Percentiles rank a stretch among this genome's conserved stretches.
Conservation (phyloP, 148 eudicot species). For the Silene latifolia region DNA sequence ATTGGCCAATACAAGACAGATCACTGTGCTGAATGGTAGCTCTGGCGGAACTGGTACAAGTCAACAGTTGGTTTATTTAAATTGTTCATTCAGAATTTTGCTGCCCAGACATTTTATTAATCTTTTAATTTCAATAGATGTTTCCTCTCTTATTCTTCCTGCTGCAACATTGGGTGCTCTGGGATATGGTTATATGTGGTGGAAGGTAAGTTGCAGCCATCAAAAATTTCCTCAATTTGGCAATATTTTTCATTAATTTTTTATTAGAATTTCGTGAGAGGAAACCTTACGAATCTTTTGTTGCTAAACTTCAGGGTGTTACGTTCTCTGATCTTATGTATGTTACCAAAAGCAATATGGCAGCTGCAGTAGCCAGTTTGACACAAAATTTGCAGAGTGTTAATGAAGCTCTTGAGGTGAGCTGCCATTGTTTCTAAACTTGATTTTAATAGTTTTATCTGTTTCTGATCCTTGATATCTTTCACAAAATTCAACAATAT, state of each 20-base stretch:
- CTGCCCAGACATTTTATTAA: background rate
- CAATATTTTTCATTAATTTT: background rate
- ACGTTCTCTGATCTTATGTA: constrained; percentile 88
- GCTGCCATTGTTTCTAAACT: constrained; percentile 15
- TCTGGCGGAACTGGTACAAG: constrained; percentile 48
- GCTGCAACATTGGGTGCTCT: constrained; percentile 77
- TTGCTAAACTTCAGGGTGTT: constrained; percentile 45
- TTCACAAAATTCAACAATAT: background rate
- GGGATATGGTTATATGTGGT: constrained; percentile 98
- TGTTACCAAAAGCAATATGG: constrained; percentile 78
- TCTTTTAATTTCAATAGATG: constrained; percentile 29
- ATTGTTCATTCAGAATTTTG: background rate
- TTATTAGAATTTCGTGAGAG: background rate
- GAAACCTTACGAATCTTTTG: background rate
- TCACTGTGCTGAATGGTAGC: constrained; percentile 71
- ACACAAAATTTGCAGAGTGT: constrained; percentile 76
- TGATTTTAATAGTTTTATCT: background rate
- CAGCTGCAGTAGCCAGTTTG: constrained; percentile 70
- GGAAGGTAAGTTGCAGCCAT: constrained; percentile 54
- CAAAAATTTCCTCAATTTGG: background rate
- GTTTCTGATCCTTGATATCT: background rate
- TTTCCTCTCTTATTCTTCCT: constrained; percentile 54
- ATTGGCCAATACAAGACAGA: constrained; percentile 54
- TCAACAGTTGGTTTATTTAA: background rate
- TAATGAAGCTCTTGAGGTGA: constrained; percentile 67